Conservation (phyloP, 2,329 filamentous ascomycete genomes). For the Epichloe sp. region DNA sequence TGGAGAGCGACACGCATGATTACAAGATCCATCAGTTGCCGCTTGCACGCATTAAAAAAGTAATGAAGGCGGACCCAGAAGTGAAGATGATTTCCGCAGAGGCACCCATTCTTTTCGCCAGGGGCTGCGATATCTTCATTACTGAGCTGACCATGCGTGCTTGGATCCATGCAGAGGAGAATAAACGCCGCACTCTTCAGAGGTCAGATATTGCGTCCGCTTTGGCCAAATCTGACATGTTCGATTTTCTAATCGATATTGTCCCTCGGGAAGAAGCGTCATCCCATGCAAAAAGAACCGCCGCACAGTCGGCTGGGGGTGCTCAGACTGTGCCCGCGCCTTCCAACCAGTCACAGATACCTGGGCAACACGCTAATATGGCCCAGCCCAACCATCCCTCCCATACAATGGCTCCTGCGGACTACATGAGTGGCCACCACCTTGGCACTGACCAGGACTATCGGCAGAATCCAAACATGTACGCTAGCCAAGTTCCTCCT, state of each 20-base stretch:
- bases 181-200: slow-evolving; percentile 91
- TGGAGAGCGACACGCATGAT: slow-evolving; percentile 91
- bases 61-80: slow-evolving; percentile 98
- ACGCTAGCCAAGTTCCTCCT: slow-evolving; percentile 63
- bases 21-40: slow-evolving; percentile 97
- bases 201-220: slow-evolving; percentile 93
- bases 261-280: slow-evolving; percentile 90
- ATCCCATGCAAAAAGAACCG: slow-evolving; percentile 66
- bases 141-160: slow-evolving; percentile 98
- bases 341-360: slow-evolving; percentile 37
- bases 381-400: slow-evolving; percentile 41
- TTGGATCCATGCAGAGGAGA: slow-evolving; percentile 98
- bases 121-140: slow-evolving; percentile 98
- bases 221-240: slow-evolving; percentile 97
- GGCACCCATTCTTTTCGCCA: slow-evolving; percentile 93
- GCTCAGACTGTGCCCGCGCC: slow-evolving; percentile 33
- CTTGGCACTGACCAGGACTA: slow-evolving; percentile 65
- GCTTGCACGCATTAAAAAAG: slow-evolving; percentile 97
- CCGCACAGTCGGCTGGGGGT: slow-evolving; percentile 34
- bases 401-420: slow-evolving; percentile 44
- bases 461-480: slow-evolving; percentile 67
- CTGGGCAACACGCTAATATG: slow-evolving; percentile 35
- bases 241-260: slow-evolving; percentile 98
- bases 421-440: slow-evolving; percentile 52
- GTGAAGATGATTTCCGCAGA: slow-evolving; percentile 99